phyloP scores from a whole-genome alignment of 257 asterid species.

The Nemophila menziesii region DNA sequence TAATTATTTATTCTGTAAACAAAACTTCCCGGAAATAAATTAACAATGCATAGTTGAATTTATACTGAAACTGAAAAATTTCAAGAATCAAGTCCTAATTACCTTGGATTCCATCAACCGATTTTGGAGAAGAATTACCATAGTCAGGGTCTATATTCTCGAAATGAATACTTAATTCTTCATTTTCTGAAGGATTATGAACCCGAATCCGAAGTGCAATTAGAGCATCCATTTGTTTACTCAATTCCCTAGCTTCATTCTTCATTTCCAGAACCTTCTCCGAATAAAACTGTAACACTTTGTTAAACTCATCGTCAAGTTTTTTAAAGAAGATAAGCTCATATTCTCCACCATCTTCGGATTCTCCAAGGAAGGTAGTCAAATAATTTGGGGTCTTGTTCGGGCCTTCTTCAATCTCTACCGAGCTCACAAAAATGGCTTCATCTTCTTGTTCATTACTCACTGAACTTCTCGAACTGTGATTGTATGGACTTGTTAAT shows the following conservation, averaged over 20 bases:
- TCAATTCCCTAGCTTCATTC: constrained; percentile 44
- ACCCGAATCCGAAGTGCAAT: constrained; percentile 58
- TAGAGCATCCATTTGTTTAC: constrained; percentile 77
- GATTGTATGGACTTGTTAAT: constrained; percentile 25
- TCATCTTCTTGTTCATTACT: constrained; percentile 47
- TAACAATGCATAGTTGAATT: too few relatives aligned
- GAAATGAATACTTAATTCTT: background rate
- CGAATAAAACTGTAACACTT: constrained; percentile 46
- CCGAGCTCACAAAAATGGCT: constrained; percentile 46
- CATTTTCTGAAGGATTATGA: too few relatives aligned
- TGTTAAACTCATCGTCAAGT: too few relatives aligned
- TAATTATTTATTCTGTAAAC: too few relatives aligned
- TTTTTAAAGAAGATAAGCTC: too few relatives aligned
- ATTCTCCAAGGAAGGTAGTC: constrained; percentile 50
- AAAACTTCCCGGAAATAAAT: too few relatives aligned
- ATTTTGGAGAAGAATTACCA: constrained; percentile 23
- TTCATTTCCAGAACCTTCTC: constrained; percentile 35
- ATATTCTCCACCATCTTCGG: constrained; percentile 65
- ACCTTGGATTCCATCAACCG: too few relatives aligned
- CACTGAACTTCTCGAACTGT: constrained; percentile 14
- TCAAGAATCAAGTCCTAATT: too few relatives aligned
- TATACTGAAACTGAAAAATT: too few relatives aligned
- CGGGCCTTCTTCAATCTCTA: too few relatives aligned
- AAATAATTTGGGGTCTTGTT: too few relatives aligned
- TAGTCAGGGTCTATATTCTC: too few relatives aligned